Evolutionary conservation across 2,329 filamentous ascomycete genomes (phyloP), one percentile per base, ranked within the genome.

Genomic region (Paecilomyces variotii): DNA sequence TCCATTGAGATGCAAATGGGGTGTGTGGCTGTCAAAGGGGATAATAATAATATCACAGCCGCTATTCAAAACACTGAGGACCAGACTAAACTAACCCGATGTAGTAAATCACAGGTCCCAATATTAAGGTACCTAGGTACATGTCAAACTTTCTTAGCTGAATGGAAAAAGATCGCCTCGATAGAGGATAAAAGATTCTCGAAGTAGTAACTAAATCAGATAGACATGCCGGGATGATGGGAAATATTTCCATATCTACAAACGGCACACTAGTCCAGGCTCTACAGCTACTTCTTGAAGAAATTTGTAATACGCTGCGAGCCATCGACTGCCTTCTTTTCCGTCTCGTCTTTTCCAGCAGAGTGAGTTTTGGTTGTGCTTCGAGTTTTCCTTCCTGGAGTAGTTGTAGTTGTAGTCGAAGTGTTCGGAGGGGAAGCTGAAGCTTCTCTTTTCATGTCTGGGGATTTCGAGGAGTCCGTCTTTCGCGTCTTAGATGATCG

Each of bases 321-420:
- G 14, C 82, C 80, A 63, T 78, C 74, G 30, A 71, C 70, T 55
- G 65, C 60, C 59, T 78, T 82, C 45, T 70, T 74, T 62, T 72
- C 72, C 25, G 71, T 66, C 9, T 67, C 70, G 27, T 71, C 76
- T 66, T 80, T 82, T 51, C 73, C 67, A 51, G 75, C 71, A 56
- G 74, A 80, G 35, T 76, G 71, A 65, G 86, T 86, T 62, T 77
- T 82, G 4, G 81, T 84, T 34, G 83, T 82, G 70, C 82, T 85
- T 63, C 79, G 77, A 53, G 75, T 78, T 70, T 82, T 82, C 64
- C 73, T 76, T 55, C 62, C 64, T 49, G 66, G 60, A 57, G 59
- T 59, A 25, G 56, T 60, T 52, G 60, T 32, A 32, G 30, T 10
- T 32, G 62, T 58, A 67, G 65, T 34, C 67, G 68, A 59, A 71